Conservation (phyloP, 2,329 filamentous ascomycete genomes). For the Pyrenophora teres region DNA sequence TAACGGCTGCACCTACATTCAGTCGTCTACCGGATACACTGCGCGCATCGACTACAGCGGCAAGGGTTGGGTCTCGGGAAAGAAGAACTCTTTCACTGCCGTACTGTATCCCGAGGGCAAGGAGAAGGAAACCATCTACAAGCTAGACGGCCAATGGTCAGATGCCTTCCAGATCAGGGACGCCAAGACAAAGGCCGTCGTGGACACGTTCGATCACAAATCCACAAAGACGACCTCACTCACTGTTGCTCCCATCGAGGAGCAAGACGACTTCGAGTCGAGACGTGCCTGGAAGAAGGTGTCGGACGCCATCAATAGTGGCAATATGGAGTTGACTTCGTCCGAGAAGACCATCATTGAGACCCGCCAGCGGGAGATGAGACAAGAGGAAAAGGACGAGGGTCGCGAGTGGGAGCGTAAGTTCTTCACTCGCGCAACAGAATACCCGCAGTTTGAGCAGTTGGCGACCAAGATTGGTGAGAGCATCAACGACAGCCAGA, state of each 20-base stretch:
- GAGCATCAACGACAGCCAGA: conserved; percentile 65
- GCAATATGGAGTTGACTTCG: conserved; percentile 82
- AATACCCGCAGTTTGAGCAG: conserved; percentile 53
- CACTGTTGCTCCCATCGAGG: conserved; percentile 70
- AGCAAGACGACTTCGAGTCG: conserved; percentile 86
- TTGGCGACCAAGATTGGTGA: conserved; percentile 53
- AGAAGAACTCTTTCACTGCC: conserved; percentile 89
- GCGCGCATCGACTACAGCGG: conserved; percentile 91
- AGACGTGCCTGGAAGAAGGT: conserved; percentile 88
- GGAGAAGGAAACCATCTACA: conserved; percentile 78
- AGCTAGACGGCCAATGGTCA: conserved; percentile 88
- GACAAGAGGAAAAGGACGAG: conserved; percentile 75
- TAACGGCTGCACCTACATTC: conserved; percentile 82
- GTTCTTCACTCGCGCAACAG: conserved; percentile 68
- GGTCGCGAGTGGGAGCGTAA: conserved; percentile 77
- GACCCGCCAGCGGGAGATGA: conserved; percentile 78
- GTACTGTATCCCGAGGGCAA: conserved; percentile 70
- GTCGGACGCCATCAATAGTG: conserved; percentile 75
- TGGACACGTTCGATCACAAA: conserved; percentile 55
- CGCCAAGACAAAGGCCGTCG: conserved; percentile 54
- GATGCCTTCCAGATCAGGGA: conserved; percentile 79
- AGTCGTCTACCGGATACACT: conserved; percentile 83
- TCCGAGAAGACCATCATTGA: conserved; percentile 88
- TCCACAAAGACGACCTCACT: conserved; percentile 66
- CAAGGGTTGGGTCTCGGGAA: conserved; percentile 91